Conservation (phyloP, 805 yeast species). For the Middelhovenomyces tepae region DNA sequence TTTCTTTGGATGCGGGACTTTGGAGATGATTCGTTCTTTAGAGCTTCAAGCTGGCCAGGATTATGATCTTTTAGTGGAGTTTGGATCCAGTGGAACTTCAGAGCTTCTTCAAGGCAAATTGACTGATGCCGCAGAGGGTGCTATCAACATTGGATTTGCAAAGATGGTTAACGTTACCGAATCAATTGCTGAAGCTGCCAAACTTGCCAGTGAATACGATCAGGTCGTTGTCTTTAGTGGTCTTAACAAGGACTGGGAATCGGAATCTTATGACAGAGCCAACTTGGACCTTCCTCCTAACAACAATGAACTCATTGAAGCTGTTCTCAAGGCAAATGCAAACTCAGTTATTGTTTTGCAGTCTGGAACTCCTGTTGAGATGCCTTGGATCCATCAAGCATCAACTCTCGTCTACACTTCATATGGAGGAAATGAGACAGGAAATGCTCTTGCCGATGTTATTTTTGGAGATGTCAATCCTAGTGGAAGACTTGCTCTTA, state of each 20-base stretch:
- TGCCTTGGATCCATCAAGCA: slow-evolving; percentile 42
- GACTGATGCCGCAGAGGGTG: too few species aligned
- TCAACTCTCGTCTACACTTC: slow-evolving; percentile 44
- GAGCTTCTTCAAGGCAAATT: slow-evolving; percentile 8
- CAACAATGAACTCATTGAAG: slow-evolving; percentile 35
- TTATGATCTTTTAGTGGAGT: slow-evolving; percentile 41
- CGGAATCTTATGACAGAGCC: slow-evolving; percentile 45
- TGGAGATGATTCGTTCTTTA: slow-evolving; percentile 37
- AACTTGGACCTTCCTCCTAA: slow-evolving; percentile 39
- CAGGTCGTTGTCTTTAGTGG: slow-evolving; percentile 42
- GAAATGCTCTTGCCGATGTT: slow-evolving; percentile 53
- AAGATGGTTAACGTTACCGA: too few species aligned
- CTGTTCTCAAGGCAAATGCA: slow-evolving; percentile 35
- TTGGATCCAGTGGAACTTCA: slow-evolving; percentile 41
- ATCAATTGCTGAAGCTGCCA: slow-evolving; percentile 35
- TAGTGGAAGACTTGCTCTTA: slow-evolving; percentile 46
- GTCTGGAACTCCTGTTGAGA: slow-evolving; percentile 47
- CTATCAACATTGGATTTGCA: too few species aligned
- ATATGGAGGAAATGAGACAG: slow-evolving; percentile 51
- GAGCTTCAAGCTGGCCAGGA: slow-evolving; percentile 35
- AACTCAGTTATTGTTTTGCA: slow-evolving; percentile 44
- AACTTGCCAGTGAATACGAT: slow-evolving; percentile 38
- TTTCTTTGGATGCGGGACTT: slow-evolving; percentile 48
- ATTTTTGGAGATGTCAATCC: slow-evolving; percentile 54
- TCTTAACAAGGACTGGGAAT: slow-evolving; percentile 42